phyloP scores from a whole-genome alignment of 2,329 filamentous ascomycete genomes.

The Penicillium palitans region DNA sequence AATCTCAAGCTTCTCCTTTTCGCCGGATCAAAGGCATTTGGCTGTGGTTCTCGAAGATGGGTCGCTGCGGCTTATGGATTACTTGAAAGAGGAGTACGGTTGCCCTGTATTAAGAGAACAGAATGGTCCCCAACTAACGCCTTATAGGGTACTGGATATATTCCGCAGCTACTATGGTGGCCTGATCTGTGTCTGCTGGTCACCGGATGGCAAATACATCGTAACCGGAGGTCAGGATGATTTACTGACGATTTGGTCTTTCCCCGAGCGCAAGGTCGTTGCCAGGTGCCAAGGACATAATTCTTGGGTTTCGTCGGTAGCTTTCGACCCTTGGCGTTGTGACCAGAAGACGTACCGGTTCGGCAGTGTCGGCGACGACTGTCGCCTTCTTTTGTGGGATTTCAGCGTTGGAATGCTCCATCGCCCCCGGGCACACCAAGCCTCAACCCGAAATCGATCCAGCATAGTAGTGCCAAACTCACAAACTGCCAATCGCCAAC shows the following conservation, averaged over 20 bases:
- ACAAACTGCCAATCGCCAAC: conserved; percentile 54
- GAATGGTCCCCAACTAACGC: conserved; percentile 10
- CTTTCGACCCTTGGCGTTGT: conserved; percentile 96
- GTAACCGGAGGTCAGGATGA: conserved; percentile 96
- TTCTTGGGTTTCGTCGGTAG: conserved; percentile 90
- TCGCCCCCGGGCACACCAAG: conserved; percentile 68
- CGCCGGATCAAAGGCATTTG: conserved; percentile 80
- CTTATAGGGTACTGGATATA: conserved; percentile 74
- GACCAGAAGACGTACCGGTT: conserved; percentile 95
- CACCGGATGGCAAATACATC: conserved; percentile 93
- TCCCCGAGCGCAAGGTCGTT: conserved; percentile 78
- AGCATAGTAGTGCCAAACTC: conserved; percentile 34
- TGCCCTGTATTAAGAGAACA: not conserved
- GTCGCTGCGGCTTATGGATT: conserved; percentile 85
- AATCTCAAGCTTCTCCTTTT: conserved; percentile 89
- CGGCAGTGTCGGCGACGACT: conserved; percentile 93
- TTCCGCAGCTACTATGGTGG: conserved; percentile 93
- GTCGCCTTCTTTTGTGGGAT: conserved; percentile 89
- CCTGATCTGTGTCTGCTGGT: conserved; percentile 93
- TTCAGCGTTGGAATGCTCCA: conserved; percentile 97
- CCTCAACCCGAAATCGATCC: conserved; percentile 40
- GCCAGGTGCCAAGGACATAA: conserved; percentile 93
- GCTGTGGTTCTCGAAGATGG: conserved; percentile 92
- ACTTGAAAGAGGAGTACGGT: conserved; percentile 79
- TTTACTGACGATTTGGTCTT: conserved; percentile 91